Base-by-base conservation (phyloP, 179 eudicot species). In the Spinacia oleracea region DNA sequence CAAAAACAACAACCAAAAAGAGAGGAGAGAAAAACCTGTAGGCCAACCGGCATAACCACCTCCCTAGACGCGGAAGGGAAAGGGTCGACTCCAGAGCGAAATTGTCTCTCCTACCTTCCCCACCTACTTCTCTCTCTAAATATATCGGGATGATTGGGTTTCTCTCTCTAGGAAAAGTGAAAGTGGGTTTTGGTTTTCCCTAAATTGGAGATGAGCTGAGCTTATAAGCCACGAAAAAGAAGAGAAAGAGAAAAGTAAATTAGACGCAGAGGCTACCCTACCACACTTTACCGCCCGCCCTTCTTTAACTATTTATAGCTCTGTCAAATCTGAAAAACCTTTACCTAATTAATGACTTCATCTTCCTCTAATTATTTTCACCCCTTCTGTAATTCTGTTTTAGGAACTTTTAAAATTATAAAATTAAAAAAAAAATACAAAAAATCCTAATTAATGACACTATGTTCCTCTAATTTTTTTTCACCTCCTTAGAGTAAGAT, bases 11-110 rank as follows among this genome's bases (percentile, higher is more conserved):
- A 10, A 35, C 18, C 0, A 2, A 56, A 9, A 50, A 50, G 29
- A 29, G 35, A 80, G 27, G 6, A 70, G 43, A 59, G 55, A 58
- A n/a, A 35, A 56, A 87, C 90, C 90, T 80, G 82, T 40, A 74
- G 82, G 84, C 87, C 72, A 79, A 87, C 76, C 86, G 90, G 92
- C 92, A 89, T 88, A 88, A 91, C 88, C 86, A 91, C 91, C 89
- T 85, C 82, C 84, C 79, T 63, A 45, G 79, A 78, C 58, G 79
- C 77, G 86, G 89, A 83, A 82, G 85, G 84, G 77, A 16, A 78
- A 79, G 78, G 84, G 82, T 78, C 77, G 87, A 82, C 79, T 82
- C 89, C 86, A 86, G 89, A 84, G 87, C 85, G 79, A 42, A 35
- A 34, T 45, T 73, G 58, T 77, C 73, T 69, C 81, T 77, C 66